These are phyloP conservation scores for Fusarium nanum DNA, from an alignment of 2,329 filamentous ascomycete genomes.

Conservation along the genomic window DNA sequence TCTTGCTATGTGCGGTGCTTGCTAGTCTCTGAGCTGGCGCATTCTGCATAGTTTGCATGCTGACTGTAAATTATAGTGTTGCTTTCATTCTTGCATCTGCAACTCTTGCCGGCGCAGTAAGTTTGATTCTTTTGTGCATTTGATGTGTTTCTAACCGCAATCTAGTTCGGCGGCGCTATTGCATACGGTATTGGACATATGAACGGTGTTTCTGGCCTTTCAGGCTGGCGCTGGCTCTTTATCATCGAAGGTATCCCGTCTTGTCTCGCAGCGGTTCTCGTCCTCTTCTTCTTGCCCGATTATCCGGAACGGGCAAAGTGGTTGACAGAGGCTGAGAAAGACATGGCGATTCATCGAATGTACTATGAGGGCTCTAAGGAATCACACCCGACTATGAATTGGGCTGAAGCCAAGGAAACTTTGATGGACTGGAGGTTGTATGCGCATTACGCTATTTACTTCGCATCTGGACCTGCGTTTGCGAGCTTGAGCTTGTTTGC, in stretches of 20 bases:
- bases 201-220: conserved; percentile 69
- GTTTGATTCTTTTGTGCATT: conserved; percentile 8
- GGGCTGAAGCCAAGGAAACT: conserved; percentile 76
- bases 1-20: not conserved
- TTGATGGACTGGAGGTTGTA: conserved; percentile 75
- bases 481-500: conserved; percentile 71
- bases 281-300: conserved; percentile 76
- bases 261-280: conserved; percentile 69
- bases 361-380: conserved; percentile 63
- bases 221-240: conserved; percentile 77
- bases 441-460: conserved; percentile 69
- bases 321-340: conserved; percentile 69
- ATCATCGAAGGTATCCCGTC: conserved; percentile 74
- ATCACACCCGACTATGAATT: conserved; percentile 70
- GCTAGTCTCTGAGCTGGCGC: conserved; percentile 3
- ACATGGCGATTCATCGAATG: conserved; percentile 61
- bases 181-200: conserved; percentile 80
- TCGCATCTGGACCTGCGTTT: conserved; percentile 65
- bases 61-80: conserved; percentile 57
- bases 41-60: conserved; percentile 10
- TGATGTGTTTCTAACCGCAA: conserved; percentile 2
- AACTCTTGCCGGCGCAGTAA: conserved; percentile 73
- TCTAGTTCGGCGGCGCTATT: conserved; percentile 73
- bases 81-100: conserved; percentile 77
- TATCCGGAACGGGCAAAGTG: conserved; percentile 73